Evolutionary conservation across 345 rosid genomes (phyloP).

Genomic region (Boechera retrofracta): DNA sequence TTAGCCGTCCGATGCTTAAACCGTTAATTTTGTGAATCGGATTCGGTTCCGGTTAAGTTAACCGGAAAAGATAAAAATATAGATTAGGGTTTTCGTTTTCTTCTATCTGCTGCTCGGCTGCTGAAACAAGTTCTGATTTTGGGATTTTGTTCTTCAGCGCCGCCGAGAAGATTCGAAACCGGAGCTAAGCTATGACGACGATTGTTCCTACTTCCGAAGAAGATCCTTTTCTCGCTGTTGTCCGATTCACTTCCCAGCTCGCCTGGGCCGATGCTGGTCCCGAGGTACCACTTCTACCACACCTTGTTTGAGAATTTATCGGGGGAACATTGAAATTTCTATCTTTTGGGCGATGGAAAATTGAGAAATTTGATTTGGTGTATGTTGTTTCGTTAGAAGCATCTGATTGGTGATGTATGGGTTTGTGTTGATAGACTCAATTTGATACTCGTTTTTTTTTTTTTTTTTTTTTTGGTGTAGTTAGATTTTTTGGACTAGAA

Average conservation of each 20-base stretch:
- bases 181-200: slow-evolving; percentile 65
- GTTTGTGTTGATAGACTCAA: neutral
- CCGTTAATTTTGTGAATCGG: neutral
- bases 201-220: slow-evolving; percentile 96
- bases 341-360: neutral
- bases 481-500: slow-evolving; percentile 11
- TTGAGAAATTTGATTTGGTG: neutral
- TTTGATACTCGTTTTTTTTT: neutral
- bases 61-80: slow-evolving; percentile 28
- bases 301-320: neutral
- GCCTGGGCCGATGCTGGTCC: slow-evolving; percentile 99
- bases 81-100: slow-evolving; percentile 43
- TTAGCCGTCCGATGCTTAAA: slow-evolving; percentile 34
- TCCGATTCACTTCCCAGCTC: slow-evolving; percentile 88
- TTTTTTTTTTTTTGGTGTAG: neutral
- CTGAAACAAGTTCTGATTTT: slow-evolving; percentile 2
- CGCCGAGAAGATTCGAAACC: slow-evolving; percentile 35
- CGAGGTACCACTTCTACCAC: slow-evolving; percentile 56
- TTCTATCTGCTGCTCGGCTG: slow-evolving; percentile 44
- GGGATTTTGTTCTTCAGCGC: slow-evolving; percentile 38
- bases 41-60: neutral
- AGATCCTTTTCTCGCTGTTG: slow-evolving; percentile 86
- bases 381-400: neutral
- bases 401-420: neutral
- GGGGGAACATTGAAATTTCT: neutral